These are phyloP conservation scores for Alternaria ethzedia DNA, from an alignment of 2,329 filamentous ascomycete genomes.

Conservation along the genomic window DNA sequence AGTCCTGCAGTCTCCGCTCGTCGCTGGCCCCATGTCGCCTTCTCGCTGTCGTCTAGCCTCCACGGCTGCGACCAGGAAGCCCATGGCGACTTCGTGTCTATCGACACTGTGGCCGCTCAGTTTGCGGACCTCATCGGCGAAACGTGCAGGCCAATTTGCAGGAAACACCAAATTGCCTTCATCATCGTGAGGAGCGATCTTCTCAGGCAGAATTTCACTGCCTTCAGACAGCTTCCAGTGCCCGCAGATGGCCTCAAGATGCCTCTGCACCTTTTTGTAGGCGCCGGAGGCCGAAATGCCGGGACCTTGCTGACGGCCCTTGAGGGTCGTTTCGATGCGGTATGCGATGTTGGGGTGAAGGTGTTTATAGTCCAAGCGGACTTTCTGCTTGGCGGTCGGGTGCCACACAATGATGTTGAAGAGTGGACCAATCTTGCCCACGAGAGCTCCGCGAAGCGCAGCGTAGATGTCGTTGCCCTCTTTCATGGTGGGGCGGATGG, in stretches of 20 bases:
- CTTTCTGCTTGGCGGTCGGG: background rate
- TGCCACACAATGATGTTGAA: no score
- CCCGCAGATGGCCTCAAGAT: background rate
- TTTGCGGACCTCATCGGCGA: background rate
- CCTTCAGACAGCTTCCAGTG: accelerated
- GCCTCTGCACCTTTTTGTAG: background rate
- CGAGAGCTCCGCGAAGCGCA: no score
- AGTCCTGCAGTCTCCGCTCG: background rate
- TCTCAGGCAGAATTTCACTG: background rate
- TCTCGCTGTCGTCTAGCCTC: background rate
- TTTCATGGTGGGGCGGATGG: no score
- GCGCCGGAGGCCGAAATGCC: background rate
- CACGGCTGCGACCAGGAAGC: background rate
- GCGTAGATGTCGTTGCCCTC: no score
- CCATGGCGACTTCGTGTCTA: background rate
- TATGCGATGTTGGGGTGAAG: background rate
- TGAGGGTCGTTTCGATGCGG: background rate
- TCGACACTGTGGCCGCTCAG: background rate
- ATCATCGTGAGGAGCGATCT: background rate
- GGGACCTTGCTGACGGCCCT: background rate
- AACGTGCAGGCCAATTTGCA: background rate
- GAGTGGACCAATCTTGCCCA: no score
- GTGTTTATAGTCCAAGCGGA: background rate
- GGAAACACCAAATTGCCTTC: background rate
- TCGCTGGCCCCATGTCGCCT: background rate